Conservation (phyloP, 371 early-diverging fungal species). For the Basidiobolus meristosporus region DNA sequence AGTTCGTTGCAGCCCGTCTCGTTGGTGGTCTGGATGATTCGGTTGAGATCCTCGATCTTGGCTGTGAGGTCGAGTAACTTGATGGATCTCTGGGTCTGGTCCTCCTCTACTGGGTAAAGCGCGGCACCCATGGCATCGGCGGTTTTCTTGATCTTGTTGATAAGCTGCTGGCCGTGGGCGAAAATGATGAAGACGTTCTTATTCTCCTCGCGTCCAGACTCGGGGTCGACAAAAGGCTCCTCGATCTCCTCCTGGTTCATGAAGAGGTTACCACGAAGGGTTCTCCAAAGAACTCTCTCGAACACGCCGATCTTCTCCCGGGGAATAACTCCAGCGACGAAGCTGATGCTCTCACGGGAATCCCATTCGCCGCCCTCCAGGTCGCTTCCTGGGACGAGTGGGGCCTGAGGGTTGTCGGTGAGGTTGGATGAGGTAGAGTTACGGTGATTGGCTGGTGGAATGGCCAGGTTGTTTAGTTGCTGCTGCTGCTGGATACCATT, state of each 20-base stretch:
- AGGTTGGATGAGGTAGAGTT: slow-evolving; percentile 11
- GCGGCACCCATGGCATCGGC: slow-evolving; percentile 90
- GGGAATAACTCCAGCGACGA: slow-evolving; percentile 82
- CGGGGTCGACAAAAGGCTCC: slow-evolving; percentile 73
- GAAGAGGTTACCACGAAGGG: slow-evolving; percentile 92
- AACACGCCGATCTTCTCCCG: slow-evolving; percentile 68
- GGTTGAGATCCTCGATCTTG: slow-evolving; percentile 14
- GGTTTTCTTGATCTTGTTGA: slow-evolving; percentile 81
- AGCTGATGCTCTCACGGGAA: slow-evolving; percentile 24
- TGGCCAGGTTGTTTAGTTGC: slow-evolving; percentile 13
- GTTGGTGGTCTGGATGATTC: slow-evolving; percentile 67
- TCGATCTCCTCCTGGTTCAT: slow-evolving; percentile 91
- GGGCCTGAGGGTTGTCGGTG: slow-evolving; percentile 30
- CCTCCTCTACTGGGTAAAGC: slow-evolving; percentile 71
- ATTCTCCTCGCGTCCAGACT: slow-evolving; percentile 57
- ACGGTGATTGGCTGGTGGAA: slow-evolving; percentile 15
- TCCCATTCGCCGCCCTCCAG: slow-evolving; percentile 15
- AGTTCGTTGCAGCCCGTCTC: slow-evolving; percentile 70
- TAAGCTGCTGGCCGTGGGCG: slow-evolving; percentile 83
- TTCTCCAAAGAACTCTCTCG: slow-evolving; percentile 91
- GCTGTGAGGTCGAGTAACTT: slow-evolving; percentile 43
- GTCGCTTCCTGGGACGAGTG: slow-evolving; percentile 37
- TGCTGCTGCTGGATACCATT: slow-evolving; percentile 38
- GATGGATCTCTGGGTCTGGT: slow-evolving; percentile 64
- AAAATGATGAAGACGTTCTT: slow-evolving; percentile 95